Conservation (phyloP, 148 eudicot genomes). For the Heliamphora exappendiculata region DNA sequence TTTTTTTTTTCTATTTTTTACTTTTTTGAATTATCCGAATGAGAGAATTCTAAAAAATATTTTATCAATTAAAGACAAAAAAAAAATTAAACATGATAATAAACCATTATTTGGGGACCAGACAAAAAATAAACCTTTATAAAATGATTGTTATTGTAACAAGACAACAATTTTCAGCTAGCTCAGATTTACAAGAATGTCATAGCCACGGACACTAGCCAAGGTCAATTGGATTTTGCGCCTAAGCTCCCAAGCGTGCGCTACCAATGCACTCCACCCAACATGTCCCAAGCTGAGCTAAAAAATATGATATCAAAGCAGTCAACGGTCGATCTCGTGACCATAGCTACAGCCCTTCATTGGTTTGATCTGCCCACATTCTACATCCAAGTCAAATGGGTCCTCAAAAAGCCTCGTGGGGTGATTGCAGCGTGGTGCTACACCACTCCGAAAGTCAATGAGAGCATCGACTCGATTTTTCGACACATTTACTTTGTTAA, state of each 20-base stretch:
- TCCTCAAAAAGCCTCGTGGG: constrained; percentile 66
- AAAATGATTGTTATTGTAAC: background rate
- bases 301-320: constrained; percentile 19
- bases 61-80: no score
- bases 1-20: no score
- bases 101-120: no score
- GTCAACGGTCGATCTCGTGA: constrained; percentile 49
- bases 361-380: constrained; percentile 68
- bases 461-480: constrained; percentile 35
- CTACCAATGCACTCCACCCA: constrained; percentile 42
- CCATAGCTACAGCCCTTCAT: constrained; percentile 73
- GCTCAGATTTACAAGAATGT: constrained; percentile 52
- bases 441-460: constrained; percentile 37
- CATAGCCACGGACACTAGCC: constrained; percentile 68
- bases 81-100: no score
- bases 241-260: constrained; percentile 49
- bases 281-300: constrained; percentile 31
- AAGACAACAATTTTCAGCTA: constrained; percentile 24
- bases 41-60: no score
- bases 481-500: constrained; percentile 23
- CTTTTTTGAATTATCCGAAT: no score
- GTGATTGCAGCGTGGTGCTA: constrained; percentile 86
- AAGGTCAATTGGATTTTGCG: constrained; percentile 56
- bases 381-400: constrained; percentile 40
- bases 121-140: background rate